A percentile compares a stretch with the other conserved stretches of the same genome.
These are phyloP conservation scores for Collybia nuda DNA, from an alignment of 768 basidiomycete genomes.

Conservation along the genomic window DNA sequence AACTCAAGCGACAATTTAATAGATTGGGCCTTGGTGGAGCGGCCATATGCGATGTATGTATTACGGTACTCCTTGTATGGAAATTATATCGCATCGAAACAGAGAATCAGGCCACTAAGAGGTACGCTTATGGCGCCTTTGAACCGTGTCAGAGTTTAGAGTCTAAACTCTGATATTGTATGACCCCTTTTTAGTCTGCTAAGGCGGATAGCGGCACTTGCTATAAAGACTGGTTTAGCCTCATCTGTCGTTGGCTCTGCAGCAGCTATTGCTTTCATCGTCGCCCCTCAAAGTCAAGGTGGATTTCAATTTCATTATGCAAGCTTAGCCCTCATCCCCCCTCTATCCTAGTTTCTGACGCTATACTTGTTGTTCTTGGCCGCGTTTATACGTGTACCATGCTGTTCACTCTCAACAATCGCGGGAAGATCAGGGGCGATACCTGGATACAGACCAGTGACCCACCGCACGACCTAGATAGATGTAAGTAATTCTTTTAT, in stretches of 20 bases:
- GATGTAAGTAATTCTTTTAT: too few relatives aligned
- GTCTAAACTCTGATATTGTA: too few relatives aligned
- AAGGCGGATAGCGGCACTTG: background rate
- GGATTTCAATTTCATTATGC: too few relatives aligned
- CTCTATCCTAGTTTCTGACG: background rate
- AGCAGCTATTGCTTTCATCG: background rate
- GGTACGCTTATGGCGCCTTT: background rate
- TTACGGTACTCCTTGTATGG: background rate
- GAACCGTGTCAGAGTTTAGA: too few relatives aligned
- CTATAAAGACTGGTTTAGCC: background rate
- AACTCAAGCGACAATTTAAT: background rate
- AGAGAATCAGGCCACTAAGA: background rate
- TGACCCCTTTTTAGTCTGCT: background rate
- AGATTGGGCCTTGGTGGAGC: constrained; percentile 1
- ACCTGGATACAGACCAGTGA: background rate
- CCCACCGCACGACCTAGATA: too few relatives aligned
- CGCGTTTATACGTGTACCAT: background rate
- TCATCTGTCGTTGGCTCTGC: background rate
- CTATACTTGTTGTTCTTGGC: background rate
- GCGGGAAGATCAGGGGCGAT: background rate
- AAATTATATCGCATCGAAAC: background rate
- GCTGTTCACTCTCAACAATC: background rate
- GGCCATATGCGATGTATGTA: background rate
- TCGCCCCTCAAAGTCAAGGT: background rate
- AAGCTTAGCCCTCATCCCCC: background rate